phyloP scores from a whole-genome alignment of 768 basidiomycete genomes.

The Tylopilus vinaceipallidus region DNA sequence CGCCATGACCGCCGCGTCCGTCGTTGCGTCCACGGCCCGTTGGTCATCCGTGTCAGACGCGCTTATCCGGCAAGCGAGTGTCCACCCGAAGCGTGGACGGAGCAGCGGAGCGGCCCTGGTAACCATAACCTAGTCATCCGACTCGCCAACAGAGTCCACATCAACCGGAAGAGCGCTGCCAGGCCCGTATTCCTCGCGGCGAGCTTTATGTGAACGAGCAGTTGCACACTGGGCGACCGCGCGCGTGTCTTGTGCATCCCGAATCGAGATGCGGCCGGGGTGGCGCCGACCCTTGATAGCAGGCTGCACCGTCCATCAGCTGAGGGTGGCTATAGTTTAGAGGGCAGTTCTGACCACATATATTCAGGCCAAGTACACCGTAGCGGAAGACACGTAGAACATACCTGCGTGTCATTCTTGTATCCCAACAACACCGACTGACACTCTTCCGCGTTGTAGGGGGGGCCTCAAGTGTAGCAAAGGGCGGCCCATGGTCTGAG shows the following conservation, averaged over 20 bases:
- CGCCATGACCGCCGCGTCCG: too few relatives aligned
- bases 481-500: slow-evolving; percentile 24
- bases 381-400: too few relatives aligned
- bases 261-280: slow-evolving; percentile 21
- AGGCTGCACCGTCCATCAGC: slow-evolving; percentile 3
- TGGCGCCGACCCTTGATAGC: slow-evolving; percentile 21
- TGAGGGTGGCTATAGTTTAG: slow-evolving; percentile 22
- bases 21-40: too few relatives aligned
- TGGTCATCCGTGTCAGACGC: too few relatives aligned
- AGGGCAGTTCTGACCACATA: slow-evolving; percentile 10
- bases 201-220: slow-evolving; percentile 17
- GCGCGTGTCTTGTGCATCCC: slow-evolving; percentile 21
- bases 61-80: slow-evolving; percentile 17
- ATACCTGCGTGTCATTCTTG: slow-evolving; percentile 13
- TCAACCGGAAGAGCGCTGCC: background rate
- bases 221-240: slow-evolving; percentile 19
- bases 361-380: too few relatives aligned
- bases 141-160: too few relatives aligned
- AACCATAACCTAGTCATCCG: slow-evolving; percentile 19
- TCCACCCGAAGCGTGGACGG: slow-evolving; percentile 25
- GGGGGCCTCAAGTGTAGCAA: slow-evolving; percentile 20
- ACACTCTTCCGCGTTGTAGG: slow-evolving; percentile 15
- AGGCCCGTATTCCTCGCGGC: slow-evolving; percentile 25
- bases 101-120: slow-evolving; percentile 22
- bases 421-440: slow-evolving; percentile 13